These are phyloP conservation scores for Umbelopsis vinacea DNA, from an alignment of 192 early-diverging fungal species.

Conservation along the genomic window DNA sequence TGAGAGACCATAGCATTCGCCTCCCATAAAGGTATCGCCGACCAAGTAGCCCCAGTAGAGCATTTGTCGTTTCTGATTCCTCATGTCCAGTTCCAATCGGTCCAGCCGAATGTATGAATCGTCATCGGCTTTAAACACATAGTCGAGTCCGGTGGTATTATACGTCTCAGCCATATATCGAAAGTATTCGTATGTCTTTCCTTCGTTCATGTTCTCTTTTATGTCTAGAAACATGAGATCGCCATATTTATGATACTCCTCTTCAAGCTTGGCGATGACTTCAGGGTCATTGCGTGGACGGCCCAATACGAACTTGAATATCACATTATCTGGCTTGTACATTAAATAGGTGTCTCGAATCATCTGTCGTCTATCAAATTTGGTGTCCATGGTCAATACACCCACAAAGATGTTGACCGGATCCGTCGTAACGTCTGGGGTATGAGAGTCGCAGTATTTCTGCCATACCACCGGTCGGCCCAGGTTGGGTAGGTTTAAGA, in stretches of 20 bases:
- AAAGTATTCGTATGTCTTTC: constrained; percentile 43
- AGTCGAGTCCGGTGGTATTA: constrained; percentile 32
- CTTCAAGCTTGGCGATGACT: background rate
- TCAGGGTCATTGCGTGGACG: constrained; percentile 5
- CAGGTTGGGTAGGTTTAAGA: constrained; percentile 27
- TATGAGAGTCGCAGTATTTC: constrained; percentile 1
- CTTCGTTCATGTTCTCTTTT: constrained; percentile 44
- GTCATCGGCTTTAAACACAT: constrained; percentile 41
- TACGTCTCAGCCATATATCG: constrained; percentile 28
- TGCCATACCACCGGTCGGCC: constrained; percentile 34
- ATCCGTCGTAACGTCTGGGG: constrained; percentile 1
- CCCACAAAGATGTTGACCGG: constrained; percentile 37
- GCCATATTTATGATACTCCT: constrained; percentile 34
- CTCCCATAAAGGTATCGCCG: constrained; percentile 38
- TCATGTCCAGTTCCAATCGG: constrained; percentile 33
- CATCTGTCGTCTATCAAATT: constrained; percentile 28
- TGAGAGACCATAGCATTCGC: constrained; percentile 37
- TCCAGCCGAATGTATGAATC: constrained; percentile 42
- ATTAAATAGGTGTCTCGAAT: constrained; percentile 34
- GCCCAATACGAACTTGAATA: constrained; percentile 42
- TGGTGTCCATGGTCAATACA: constrained; percentile 35
- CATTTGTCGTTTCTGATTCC: constrained; percentile 27
- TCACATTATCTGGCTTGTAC: constrained; percentile 31
- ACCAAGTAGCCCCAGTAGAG: constrained; percentile 42
- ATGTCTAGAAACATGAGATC: constrained; percentile 42